Conservation (phyloP, 257 asterid genomes). For the Plantago major region DNA sequence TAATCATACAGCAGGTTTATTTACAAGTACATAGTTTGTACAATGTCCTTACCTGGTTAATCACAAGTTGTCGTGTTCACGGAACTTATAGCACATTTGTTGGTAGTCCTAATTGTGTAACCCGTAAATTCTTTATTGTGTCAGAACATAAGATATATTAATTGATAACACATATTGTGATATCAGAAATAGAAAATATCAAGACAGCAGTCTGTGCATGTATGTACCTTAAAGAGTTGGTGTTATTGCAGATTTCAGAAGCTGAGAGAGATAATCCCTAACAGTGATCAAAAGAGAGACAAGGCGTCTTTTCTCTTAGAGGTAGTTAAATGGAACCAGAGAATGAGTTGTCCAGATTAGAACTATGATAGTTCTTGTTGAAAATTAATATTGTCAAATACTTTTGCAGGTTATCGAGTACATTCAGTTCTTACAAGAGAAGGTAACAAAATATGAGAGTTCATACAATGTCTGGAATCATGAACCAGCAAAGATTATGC, state of each 20-base stretch:
- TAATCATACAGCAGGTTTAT: too few relatives aligned
- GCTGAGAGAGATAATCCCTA: conserved; percentile 83
- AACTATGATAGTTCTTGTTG: conserved; percentile 4
- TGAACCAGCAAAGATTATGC: conserved; percentile 54
- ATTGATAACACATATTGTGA: too few relatives aligned
- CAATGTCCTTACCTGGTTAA: too few relatives aligned
- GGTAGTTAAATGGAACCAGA: conserved; percentile 33
- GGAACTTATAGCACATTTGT: too few relatives aligned
- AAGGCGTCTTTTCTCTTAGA: conserved; percentile 94
- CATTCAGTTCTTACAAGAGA: conserved; percentile 88
- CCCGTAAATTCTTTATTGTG: too few relatives aligned
- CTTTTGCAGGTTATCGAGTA: conserved; percentile 78
- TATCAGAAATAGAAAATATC: neutral
- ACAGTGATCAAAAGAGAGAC: conserved; percentile 92
- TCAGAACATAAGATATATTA: too few relatives aligned
- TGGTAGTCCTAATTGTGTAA: too few relatives aligned
- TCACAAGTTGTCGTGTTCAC: too few relatives aligned
- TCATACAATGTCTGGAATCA: conserved; percentile 69
- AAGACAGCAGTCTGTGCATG: conserved; percentile 12
- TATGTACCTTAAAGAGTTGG: neutral
- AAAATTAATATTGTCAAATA: conserved; percentile 13
- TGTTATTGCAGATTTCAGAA: conserved; percentile 63
- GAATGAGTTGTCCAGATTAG: neutral
- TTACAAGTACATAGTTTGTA: too few relatives aligned
- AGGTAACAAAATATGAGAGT: conserved; percentile 61